These are phyloP conservation scores for Umbelopsis isabellina DNA, from an alignment of 192 early-diverging fungal genomes.

Conservation along the genomic window DNA sequence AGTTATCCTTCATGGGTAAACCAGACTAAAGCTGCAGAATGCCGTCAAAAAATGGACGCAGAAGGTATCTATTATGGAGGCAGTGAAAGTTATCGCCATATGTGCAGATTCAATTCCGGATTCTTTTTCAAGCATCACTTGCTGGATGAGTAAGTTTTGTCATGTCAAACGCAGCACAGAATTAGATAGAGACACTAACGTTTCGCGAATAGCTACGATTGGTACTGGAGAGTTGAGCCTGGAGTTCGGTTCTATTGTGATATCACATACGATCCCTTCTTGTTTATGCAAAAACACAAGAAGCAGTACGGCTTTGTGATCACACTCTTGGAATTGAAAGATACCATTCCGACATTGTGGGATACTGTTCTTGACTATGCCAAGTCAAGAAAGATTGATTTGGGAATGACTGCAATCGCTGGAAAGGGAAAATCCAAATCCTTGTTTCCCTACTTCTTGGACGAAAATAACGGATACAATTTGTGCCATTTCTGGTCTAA, in stretches of 20 bases:
- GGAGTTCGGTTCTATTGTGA: constrained; percentile 66
- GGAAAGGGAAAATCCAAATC: constrained; percentile 12
- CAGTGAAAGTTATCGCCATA: constrained; percentile 81
- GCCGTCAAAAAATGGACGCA: constrained; percentile 61
- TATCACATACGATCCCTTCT: constrained; percentile 67
- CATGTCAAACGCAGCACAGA: neutral
- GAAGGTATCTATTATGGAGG: constrained; percentile 72
- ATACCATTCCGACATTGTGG: constrained; percentile 64
- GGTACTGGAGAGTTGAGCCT: constrained; percentile 73
- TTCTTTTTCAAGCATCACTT: constrained; percentile 64
- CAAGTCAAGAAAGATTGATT: constrained; percentile 30
- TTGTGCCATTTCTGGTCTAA: constrained; percentile 83
- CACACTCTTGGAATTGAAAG: constrained; percentile 49
- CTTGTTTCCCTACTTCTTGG: constrained; percentile 41
- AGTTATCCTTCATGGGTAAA: constrained; percentile 74
- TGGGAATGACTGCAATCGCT: constrained; percentile 13
- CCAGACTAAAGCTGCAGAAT: constrained; percentile 60
- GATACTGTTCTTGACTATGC: constrained; percentile 41
- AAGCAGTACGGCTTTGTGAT: constrained; percentile 69
- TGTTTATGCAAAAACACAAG: constrained; percentile 64
- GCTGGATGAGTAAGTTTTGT: constrained; percentile 46
- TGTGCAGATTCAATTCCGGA: constrained; percentile 78
- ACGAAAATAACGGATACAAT: constrained; percentile 53
- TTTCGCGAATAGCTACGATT: constrained; percentile 45
- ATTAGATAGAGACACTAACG: neutral